Evolutionary conservation across 1,284 basidiomycete genomes (phyloP).

Genomic region (Chalciporus sp.): DNA sequence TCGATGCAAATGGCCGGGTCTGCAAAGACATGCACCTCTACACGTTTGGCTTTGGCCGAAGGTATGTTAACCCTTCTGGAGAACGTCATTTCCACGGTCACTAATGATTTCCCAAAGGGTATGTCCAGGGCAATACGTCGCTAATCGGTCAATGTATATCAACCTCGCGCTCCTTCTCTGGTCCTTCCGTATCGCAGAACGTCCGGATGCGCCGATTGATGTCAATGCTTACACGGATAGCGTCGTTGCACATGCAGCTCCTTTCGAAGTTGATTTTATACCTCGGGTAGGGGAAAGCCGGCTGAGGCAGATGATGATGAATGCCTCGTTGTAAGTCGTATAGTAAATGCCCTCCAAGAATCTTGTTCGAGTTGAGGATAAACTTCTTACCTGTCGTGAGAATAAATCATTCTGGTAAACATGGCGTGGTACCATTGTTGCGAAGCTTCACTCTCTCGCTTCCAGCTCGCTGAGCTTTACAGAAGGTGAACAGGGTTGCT

Average conservation of each 20-base stretch:
- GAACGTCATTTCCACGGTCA: too few species aligned
- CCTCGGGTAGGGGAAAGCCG: constrained; percentile 11
- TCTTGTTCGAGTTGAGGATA: too few species aligned
- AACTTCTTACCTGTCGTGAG: too few species aligned
- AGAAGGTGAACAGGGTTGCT: too few species aligned
- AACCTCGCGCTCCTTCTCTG: constrained; percentile 24
- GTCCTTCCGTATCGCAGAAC: constrained; percentile 23
- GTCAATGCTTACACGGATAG: constrained; percentile 5
- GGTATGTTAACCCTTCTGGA: constrained; percentile 33
- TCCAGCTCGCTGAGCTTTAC: too few species aligned
- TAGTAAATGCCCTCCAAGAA: too few species aligned
- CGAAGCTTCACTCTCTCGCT: too few species aligned
- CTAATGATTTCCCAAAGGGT: constrained; percentile 7
- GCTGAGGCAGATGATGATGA: neutral
- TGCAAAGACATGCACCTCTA: constrained; percentile 51
- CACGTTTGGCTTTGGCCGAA: constrained; percentile 61
- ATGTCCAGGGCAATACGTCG: constrained; percentile 25
- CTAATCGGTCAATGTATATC: constrained; percentile 26
- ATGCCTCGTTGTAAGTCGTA: neutral
- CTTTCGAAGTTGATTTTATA: constrained; percentile 20
- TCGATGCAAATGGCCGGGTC: constrained; percentile 50
- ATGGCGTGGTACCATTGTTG: too few species aligned
- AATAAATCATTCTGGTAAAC: too few species aligned
- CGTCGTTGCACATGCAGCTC: constrained; percentile 9
- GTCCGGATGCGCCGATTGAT: constrained; percentile 18